These are phyloP conservation scores for Epichloe uncinata DNA, from an alignment of 2,329 filamentous ascomycete species.

Conservation along the genomic window DNA sequence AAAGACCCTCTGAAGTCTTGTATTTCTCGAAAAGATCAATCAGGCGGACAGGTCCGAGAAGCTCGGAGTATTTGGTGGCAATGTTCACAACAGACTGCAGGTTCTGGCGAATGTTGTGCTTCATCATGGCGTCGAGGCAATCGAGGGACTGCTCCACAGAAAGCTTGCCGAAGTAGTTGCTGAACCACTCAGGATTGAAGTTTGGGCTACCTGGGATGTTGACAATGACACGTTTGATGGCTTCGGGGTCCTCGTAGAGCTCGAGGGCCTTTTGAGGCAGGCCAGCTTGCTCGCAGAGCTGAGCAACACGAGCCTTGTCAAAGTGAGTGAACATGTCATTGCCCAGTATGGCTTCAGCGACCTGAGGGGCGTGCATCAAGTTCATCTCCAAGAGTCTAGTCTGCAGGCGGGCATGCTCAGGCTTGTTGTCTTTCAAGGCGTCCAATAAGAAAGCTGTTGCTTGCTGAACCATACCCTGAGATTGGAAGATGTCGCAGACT, in stretches of 20 bases:
- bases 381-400: conserved; percentile 98
- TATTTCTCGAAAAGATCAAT: conserved; percentile 97
- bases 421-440: conserved; percentile 85
- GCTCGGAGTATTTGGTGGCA: conserved; percentile 94
- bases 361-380: conserved; percentile 86
- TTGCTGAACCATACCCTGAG: conserved; percentile 94
- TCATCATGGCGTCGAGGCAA: conserved; percentile 92
- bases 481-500: conserved; percentile 95
- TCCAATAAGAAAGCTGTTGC: conserved; percentile 97
- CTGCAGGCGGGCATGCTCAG: conserved; percentile 85
- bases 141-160: conserved; percentile 93
- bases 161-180: conserved; percentile 84
- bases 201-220: conserved; percentile 73
- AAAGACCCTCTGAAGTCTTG: conserved; percentile 90
- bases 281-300: conserved; percentile 85
- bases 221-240: conserved; percentile 80
- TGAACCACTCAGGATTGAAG: conserved; percentile 82
- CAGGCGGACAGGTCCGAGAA: conserved; percentile 73
- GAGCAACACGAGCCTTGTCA: conserved; percentile 77
- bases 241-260: conserved; percentile 80
- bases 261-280: conserved; percentile 79
- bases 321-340: conserved; percentile 99
- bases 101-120: conserved; percentile 92
- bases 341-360: conserved; percentile 91
- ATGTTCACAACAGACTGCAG: conserved; percentile 89